Evolutionary conservation across 768 basidiomycete species (phyloP).

Genomic region (Boletus sp.): DNA sequence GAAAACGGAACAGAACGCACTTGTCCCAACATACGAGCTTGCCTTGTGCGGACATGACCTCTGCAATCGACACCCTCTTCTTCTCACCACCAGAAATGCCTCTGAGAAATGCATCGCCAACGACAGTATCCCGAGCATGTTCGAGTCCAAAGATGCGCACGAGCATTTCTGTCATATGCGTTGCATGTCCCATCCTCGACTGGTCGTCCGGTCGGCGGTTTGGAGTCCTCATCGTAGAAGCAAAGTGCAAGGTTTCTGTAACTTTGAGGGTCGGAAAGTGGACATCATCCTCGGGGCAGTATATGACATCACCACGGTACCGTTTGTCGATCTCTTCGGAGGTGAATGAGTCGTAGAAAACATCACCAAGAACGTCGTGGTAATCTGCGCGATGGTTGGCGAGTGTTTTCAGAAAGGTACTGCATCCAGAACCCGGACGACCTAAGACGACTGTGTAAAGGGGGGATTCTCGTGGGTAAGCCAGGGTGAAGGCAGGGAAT

Average conservation of each 20-base stretch:
- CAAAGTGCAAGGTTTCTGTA: slow-evolving; percentile 48
- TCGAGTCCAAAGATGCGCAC: slow-evolving; percentile 72
- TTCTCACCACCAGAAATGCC: slow-evolving; percentile 77
- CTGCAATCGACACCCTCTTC: slow-evolving; percentile 81
- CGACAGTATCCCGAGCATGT: slow-evolving; percentile 65
- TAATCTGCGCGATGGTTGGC: slow-evolving; percentile 44
- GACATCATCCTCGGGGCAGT: slow-evolving; percentile 32
- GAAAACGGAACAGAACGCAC: slow-evolving; percentile 33
- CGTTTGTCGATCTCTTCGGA: slow-evolving; percentile 41
- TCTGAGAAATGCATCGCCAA: slow-evolving; percentile 74
- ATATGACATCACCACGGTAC: slow-evolving; percentile 47
- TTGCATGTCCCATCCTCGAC: slow-evolving; percentile 31
- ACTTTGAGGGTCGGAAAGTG: slow-evolving; percentile 40
- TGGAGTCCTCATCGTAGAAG: slow-evolving; percentile 47
- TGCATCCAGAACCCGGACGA: slow-evolving; percentile 65
- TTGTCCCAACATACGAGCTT: slow-evolving; percentile 72
- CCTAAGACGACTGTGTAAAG: slow-evolving; percentile 67
- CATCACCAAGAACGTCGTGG: slow-evolving; percentile 38
- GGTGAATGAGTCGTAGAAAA: slow-evolving; percentile 46
- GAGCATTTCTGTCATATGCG: slow-evolving; percentile 42
- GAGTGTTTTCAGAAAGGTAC: slow-evolving; percentile 49
- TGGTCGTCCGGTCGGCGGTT: slow-evolving; percentile 20
- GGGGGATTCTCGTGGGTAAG: neutral
- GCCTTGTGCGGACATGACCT: slow-evolving; percentile 60
- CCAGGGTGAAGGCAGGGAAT: neutral